phyloP scores from a whole-genome alignment of 2,329 filamentous ascomycete genomes.

The Coniochaeta sp. region DNA sequence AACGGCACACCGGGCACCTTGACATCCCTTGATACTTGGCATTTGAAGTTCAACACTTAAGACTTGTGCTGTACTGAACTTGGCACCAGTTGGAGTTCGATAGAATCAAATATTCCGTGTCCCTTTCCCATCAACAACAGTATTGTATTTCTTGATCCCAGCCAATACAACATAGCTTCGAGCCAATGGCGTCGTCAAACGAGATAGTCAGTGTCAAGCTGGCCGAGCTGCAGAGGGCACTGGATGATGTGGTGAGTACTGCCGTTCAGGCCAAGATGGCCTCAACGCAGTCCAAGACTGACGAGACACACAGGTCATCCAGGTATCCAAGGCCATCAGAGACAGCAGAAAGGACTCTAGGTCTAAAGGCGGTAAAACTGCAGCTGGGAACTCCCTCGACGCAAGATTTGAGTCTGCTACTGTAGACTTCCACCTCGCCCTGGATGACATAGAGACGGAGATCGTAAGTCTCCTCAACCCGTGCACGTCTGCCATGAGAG shows the following conservation, averaged over 20 bases:
- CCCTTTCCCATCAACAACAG: not conserved
- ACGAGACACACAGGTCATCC: conserved; percentile 39
- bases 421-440: conserved; percentile 37
- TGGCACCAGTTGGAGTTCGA: not conserved
- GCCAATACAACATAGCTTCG: not conserved
- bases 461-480: conserved; percentile 7
- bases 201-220: conserved; percentile 23
- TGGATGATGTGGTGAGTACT: conserved; percentile 43
- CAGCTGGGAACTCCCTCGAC: conserved; percentile 23
- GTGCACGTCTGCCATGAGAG: not conserved
- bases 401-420: conserved; percentile 40
- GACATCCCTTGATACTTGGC: no score
- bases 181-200: not conserved
- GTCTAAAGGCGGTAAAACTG: conserved; percentile 28
- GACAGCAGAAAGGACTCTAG: conserved; percentile 38
- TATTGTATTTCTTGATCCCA: not conserved
- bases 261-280: not conserved
- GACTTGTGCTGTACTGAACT: not conserved
- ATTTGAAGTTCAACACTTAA: not conserved
- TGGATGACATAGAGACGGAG: conserved; percentile 50
- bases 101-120: not conserved
- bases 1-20: no score
- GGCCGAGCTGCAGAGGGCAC: conserved; percentile 41
- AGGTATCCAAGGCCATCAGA: conserved; percentile 50
- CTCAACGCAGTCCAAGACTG: not conserved